Conservation (phyloP, 805 yeast species). For the Candida gorgasii region DNA sequence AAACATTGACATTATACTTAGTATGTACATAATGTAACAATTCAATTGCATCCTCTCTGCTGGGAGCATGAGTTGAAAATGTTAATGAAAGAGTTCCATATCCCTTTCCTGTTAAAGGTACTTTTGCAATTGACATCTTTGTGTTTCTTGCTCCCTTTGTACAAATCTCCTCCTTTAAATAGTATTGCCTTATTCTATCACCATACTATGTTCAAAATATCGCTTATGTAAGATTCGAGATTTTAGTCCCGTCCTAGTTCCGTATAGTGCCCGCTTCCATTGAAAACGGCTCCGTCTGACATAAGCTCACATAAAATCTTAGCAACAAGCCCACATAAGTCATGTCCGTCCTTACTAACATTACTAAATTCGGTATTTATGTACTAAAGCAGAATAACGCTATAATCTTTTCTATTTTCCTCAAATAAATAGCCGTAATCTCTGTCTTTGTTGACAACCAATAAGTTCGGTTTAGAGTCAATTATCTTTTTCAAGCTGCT, state of each 20-base stretch:
- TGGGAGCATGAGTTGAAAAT: conserved; percentile 58
- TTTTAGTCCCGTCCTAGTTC: too few species aligned
- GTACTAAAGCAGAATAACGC: conserved; percentile 23
- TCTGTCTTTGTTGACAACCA: conserved; percentile 31
- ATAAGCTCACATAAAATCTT: too few species aligned
- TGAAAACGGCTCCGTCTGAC: too few species aligned
- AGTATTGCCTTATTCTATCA: too few species aligned
- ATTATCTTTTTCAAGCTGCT: not conserved
- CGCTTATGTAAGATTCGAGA: too few species aligned
- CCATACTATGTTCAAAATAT: too few species aligned
- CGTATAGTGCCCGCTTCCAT: too few species aligned
- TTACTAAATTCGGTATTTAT: too few species aligned
- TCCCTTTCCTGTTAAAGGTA: conserved; percentile 39
- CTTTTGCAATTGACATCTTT: not conserved
- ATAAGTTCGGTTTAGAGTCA: conserved; percentile 11
- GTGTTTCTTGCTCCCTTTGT: too few species aligned
- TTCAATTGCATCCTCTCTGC: conserved; percentile 54
- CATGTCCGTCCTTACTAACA: too few species aligned
- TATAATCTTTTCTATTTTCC: conserved; percentile 37
- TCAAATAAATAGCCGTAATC: conserved; percentile 44
- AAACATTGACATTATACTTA: conserved; percentile 47
- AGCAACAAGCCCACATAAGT: too few species aligned
- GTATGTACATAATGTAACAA: conserved; percentile 52
- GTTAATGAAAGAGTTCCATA: conserved; percentile 84
- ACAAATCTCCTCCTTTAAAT: too few species aligned